Base-by-base conservation (phyloP, 495 filamentous ascomycete genomes). In the Aspergillus conjunctus region DNA sequence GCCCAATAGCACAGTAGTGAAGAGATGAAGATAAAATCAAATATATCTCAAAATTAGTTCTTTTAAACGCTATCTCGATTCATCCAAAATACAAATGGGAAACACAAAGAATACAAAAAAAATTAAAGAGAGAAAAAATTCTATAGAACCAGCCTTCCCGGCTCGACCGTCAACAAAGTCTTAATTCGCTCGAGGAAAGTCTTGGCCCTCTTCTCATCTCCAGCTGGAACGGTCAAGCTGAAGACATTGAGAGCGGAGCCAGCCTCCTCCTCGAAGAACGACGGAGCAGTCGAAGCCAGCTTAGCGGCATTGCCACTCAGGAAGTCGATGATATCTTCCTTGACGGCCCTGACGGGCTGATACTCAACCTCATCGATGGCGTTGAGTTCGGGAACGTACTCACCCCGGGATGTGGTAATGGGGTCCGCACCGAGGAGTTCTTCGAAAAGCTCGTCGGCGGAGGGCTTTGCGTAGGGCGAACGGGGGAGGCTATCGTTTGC, bases 401-500 rank as follows among this genome's bases (percentile, higher is more conserved):
- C 73, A 1, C 87, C 87, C 26, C 79, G 78, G 2, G 81, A 80
- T 20, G 83, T 82, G 14, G 70, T 69, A 51, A 77, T 63, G 8
- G 85, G 75, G 63, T 85, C 85, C 57, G 88, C 82, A 21, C 93
- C 93, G 11, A 98, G 83, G 15, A 98, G 77, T 68, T 93, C 85
- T 67, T 96, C 84, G 73, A 98, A 97, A 7, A 98, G 81, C 63
- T 97, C 91, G 66, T 94, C 86, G 7, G 87, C 77, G 1, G 88
- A 86, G 21, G 87, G 87, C 62, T 85, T 81, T 32, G 79, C 74
- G 58, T 69, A 77, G 51, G 83, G 73, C 3, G 87, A 81, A 14
- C 82, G 79, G 7, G 95, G 95, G 4, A 97, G 83, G 33, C 88
- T 83, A 45, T 93, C 87, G 73, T 97, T 98, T 15, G 94, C 94